A percentile compares a stretch with the other conserved stretches of the same genome.
These are phyloP conservation scores for Drechslerella dactyloides DNA, from an alignment of 2,329 filamentous ascomycete species.

Conservation along the genomic window DNA sequence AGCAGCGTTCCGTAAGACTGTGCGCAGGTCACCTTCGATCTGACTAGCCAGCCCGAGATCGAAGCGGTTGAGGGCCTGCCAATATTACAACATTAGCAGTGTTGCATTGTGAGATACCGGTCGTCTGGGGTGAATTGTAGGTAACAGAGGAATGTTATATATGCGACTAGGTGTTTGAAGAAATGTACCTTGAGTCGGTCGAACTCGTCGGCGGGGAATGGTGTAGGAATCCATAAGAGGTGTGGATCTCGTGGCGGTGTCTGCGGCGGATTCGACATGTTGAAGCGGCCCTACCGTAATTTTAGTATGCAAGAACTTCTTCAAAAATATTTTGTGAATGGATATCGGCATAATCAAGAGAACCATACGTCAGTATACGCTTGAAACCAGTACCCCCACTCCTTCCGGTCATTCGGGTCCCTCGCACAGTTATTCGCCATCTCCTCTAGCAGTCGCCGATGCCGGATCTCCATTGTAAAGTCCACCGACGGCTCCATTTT, in stretches of 20 bases:
- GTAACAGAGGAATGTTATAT: no score
- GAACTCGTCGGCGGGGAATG: slow-evolving; percentile 31
- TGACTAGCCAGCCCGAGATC: slow-evolving; percentile 24
- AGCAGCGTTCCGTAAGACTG: slow-evolving; percentile 28
- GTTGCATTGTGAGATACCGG: neutral
- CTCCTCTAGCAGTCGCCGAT: slow-evolving; percentile 38
- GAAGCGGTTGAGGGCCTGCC: slow-evolving; percentile 28
- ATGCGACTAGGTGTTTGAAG: no score
- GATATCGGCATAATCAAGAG: neutral
- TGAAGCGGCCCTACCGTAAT: slow-evolving; percentile 56
- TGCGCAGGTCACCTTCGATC: slow-evolving; percentile 40
- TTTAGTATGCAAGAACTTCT: no score
- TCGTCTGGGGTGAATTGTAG: neutral
- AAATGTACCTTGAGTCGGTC: slow-evolving; percentile 25
- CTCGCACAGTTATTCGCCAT: slow-evolving; percentile 44
- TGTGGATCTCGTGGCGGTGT: slow-evolving; percentile 54
- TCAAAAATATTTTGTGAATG: no score
- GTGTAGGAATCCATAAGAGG: slow-evolving; percentile 52
- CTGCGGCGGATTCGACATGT: slow-evolving; percentile 56
- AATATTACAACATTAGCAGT: neutral
- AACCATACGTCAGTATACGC: slow-evolving; percentile 38
- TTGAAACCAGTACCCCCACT: slow-evolving; percentile 49
- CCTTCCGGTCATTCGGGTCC: slow-evolving; percentile 22
- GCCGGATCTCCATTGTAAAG: slow-evolving; percentile 29
- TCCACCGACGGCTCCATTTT: slow-evolving; percentile 10